Evolutionary conservation across 768 basidiomycete genomes (phyloP), one percentile per base, ranked within the genome.

Genomic region (Kwoniella europaea): DNA sequence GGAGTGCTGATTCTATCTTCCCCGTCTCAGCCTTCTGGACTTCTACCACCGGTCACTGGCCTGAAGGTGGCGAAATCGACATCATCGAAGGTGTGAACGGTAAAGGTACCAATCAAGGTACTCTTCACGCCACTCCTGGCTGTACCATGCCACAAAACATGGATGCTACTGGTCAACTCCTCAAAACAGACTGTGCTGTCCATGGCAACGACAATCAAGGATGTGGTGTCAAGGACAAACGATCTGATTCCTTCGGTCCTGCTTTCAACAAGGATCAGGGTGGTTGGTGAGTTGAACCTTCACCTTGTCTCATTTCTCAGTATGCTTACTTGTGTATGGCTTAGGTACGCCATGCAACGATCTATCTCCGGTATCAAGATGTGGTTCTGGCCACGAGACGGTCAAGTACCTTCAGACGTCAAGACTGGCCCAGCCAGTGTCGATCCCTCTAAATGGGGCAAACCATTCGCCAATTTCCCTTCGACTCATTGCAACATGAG

Each of bases 61-160:
- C 77, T 22, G 15, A 63, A 55, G 76, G 76, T 16, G 81, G 80
- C 13, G 82, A 84, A 67, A 84, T 85, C 54, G 84, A 85, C 71
- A 81, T 85, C 69, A 46, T 85, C 60, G 86, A 86, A 79, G 85
- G 85, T 65, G 85, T 87, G 65, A 85, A 86, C 81, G 63, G 67
- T 42, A 74, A 82, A 62, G 65, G 68, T 44, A 67, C 79, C 55
- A 86, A 86, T 79, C 84, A 85, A 74, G 80, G 84, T 76, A 86
- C 86, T 2, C 75, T 86, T 16, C 85, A 86, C 66, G 76, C 79
- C 42, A 69, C 86, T 53, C 62, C 82, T 10, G 85, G 82, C 12
- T 68, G 67, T 41, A 68, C 60, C 20, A 68, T 68, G 67, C 67
- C 67, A 16, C 24, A 20, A 41, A 50, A 60, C 41, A 56, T 67